Evolutionary conservation across 2,329 filamentous ascomycete species (phyloP), one percentile per base, ranked within the genome.

Genomic region (Aspergillus texensis): DNA sequence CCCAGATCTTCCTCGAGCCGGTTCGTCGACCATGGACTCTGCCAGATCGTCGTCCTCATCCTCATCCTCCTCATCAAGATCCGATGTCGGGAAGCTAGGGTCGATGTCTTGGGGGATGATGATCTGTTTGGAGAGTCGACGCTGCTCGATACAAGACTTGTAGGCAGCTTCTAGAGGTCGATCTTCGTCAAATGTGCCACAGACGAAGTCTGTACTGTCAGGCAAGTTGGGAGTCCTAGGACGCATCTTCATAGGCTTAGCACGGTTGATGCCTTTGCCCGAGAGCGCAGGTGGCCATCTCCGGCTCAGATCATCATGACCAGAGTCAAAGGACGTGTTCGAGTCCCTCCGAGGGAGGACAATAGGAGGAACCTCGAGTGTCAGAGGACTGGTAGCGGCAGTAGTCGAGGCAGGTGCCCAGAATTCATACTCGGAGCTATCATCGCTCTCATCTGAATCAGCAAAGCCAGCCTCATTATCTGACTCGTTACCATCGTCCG

Each of bases 191-290:
- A 99, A 84, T 1, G 95, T 99, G 63, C 95, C 95, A 73, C 95
- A 98, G n/a, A 99, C 95, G 69, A 99, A 99, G 77, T 99, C 95
- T 16, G 95, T 98, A 78, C 94, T 97, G 77, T 99, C 95, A 1
- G 95, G 95, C 12, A 99, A 84, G 74, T 97, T 93, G 2, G 92
- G 92, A 1, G 91, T 91, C 28, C 85, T 85, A 45, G 88, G 85
- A 26, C 89, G 89, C 69, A 89, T 88, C 66, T 85, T 87, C 54
- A 84, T 70, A 24, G 79, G 73, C 46, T 81, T 82, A 16, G 71
- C 73, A 61, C 68, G 72, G 74, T 55, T 74, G 67, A 71, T 62
- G 9, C 62, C 57, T 36, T 70, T 69, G 43, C 68, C 70, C 32
- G 74, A 67, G 12, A 75, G 69, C 2, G 73, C 69, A n/a, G 75